Conservation (phyloP, 257 asterid species). For the Fraxinus quadrangulata region DNA sequence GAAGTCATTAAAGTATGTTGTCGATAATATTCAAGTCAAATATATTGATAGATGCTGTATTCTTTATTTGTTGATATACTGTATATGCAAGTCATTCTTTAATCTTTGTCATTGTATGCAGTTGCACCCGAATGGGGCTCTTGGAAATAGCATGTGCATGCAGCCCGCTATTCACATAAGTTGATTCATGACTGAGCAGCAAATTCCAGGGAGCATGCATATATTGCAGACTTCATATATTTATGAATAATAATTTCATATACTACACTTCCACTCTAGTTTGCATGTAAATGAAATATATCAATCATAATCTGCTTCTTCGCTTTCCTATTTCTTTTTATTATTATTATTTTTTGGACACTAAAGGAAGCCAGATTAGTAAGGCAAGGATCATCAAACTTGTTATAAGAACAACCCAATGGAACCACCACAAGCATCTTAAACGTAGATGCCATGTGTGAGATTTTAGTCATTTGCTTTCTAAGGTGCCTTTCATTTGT, state of each 20-base stretch:
- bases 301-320: neutral
- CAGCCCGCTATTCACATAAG: neutral
- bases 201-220: too few relatives aligned
- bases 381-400: neutral
- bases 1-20: neutral
- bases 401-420: neutral
- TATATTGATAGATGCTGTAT: neutral
- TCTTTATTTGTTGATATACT: neutral
- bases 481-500: slow-evolving; percentile 18
- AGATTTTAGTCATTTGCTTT: slow-evolving; percentile 13
- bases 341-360: neutral
- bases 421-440: neutral
- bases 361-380: neutral
- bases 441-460: slow-evolving; percentile 21
- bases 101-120: neutral
- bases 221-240: neutral
- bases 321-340: neutral
- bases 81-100: neutral
- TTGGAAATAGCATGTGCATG: neutral
- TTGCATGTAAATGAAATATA: neutral
- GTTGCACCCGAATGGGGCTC: neutral
- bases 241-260: neutral
- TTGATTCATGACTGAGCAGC: neutral
- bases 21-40: neutral
- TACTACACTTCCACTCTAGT: neutral